Percentiles rank a stretch among this genome's conserved stretches.
These are phyloP conservation scores for Erythrobasidium hasegawianum DNA, from an alignment of 1,284 basidiomycete species.

Conservation along the genomic window DNA sequence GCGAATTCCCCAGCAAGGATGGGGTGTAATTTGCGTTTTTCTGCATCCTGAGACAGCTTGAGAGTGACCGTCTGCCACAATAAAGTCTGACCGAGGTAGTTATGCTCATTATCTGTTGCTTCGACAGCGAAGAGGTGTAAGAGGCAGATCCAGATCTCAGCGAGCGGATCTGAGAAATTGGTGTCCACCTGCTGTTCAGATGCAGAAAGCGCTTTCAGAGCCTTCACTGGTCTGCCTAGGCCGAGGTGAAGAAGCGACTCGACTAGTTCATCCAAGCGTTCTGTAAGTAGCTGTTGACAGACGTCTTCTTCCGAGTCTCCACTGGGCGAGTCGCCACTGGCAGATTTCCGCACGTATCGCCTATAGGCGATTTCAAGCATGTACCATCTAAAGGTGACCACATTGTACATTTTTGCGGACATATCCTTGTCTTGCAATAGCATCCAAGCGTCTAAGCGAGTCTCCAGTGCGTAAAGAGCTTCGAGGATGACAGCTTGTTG, in stretches of 20 bases:
- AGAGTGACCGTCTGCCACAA: conserved; percentile 52
- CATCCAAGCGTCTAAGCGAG: conserved; percentile 49
- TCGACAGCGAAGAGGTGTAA: conserved; percentile 55
- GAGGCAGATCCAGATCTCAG: conserved; percentile 72
- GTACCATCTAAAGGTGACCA: conserved; percentile 60
- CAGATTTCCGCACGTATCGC: conserved; percentile 4
- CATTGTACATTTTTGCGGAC: conserved; percentile 41
- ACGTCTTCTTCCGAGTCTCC: not conserved
- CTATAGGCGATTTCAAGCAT: conserved; percentile 59
- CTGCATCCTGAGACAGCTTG: conserved; percentile 46
- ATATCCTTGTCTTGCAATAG: not conserved
- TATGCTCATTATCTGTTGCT: conserved; percentile 38
- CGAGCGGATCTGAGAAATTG: conserved; percentile 53
- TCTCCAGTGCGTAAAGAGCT: conserved; percentile 52
- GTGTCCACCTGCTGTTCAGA: conserved; percentile 42
- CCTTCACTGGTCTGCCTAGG: conserved; percentile 55
- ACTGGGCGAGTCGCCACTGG: no score
- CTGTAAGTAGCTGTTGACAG: not conserved
- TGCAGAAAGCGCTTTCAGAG: conserved; percentile 48
- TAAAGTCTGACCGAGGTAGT: conserved; percentile 54
- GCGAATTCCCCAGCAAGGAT: conserved; percentile 63
- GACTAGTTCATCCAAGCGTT: conserved; percentile 50
- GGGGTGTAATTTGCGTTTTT: conserved; percentile 44
- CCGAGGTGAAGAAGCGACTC: conserved; percentile 58
- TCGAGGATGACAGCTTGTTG: conserved; percentile 45